Base-by-base conservation (phyloP, 2,329 filamentous ascomycete species). In the Pseudogymnoascus sp. region DNA sequence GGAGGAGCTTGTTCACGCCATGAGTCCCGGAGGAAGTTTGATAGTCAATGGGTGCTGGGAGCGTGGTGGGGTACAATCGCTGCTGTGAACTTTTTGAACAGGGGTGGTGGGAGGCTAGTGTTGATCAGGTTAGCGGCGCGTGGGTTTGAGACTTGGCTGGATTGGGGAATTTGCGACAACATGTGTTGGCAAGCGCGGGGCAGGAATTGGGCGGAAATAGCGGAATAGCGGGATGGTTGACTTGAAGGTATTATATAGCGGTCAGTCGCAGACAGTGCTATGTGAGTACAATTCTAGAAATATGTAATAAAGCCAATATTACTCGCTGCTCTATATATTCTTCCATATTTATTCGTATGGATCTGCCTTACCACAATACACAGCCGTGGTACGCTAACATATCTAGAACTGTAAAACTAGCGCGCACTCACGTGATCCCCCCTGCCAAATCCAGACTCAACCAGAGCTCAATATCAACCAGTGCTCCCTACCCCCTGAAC, bases 61-160 rank as follows among this genome's bases (percentile, higher is more conserved):
- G 23, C 46, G 21, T 56, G 46, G 46, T 56, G 46, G 46, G 46
- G 46, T 33, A 56, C 46, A 33, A 56, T 56, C 38, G 17, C 4
- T 29, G 19, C 21, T 23, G 21, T 56, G 46, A 56, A 56, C 46
- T 56, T 56, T 56, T 56, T 56, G 46, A 60, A 38, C 56, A 60
- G 56, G 56, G 26, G 29, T 40, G 38, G 38, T 40, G 17, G 38
- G 17, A 1, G 7, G 7, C 38, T 40, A 40, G 38, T 7, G 11
- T 40, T 7, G 17, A 40, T 40, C 9, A 3, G 38, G 38, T 40
- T 40, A 40, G 38, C 3, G 38, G 38, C 5, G 38, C 4, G 7
- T 40, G 38, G 38, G 38, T 3, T 3, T n/a, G 38, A 40, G 38
- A 17, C 38, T 40, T 40, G 38, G 38, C 38, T 40, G 7, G 38